Evolutionary conservation across 345 rosid species (phyloP).

Genomic region (Populus ilicifolia): DNA sequence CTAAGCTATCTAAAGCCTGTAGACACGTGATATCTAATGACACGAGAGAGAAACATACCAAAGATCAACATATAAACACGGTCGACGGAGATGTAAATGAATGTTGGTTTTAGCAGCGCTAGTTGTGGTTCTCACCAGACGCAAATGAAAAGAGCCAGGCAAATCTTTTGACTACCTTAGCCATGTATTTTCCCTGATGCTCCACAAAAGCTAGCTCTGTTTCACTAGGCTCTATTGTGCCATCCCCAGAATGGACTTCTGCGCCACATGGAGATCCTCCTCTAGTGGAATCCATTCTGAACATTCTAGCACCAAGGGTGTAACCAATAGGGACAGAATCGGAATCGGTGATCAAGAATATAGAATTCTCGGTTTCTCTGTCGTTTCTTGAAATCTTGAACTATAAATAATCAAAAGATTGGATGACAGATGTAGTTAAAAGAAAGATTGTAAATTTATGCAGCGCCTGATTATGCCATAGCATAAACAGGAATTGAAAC

Average conservation of each 20-base stretch:
- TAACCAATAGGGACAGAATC: conserved; percentile 62
- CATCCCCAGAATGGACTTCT: conserved; percentile 70
- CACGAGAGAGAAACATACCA: not conserved
- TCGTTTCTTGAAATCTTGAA: not conserved
- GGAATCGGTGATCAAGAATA: not conserved
- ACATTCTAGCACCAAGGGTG: conserved; percentile 82
- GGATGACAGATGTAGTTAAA: not conserved
- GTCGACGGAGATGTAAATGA: not conserved
- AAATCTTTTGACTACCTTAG: conserved; percentile 58
- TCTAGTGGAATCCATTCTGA: conserved; percentile 64
- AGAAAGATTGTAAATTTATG: not conserved
- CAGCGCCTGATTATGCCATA: not conserved
- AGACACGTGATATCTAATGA: not conserved
- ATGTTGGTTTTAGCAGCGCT: not conserved
- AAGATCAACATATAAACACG: not conserved
- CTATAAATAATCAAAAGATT: not conserved
- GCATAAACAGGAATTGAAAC: not conserved
- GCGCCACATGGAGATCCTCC: conserved; percentile 81
- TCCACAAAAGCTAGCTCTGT: conserved; percentile 66
- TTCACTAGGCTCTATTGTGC: conserved; percentile 64
- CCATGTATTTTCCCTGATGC: conserved; percentile 82
- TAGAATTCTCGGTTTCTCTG: not conserved
- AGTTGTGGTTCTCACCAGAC: not conserved
- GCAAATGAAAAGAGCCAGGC: conserved; percentile 19
- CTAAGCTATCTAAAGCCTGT: not conserved